Base-by-base conservation (phyloP, 345 rosid genomes). In the Linum lewisii region DNA sequence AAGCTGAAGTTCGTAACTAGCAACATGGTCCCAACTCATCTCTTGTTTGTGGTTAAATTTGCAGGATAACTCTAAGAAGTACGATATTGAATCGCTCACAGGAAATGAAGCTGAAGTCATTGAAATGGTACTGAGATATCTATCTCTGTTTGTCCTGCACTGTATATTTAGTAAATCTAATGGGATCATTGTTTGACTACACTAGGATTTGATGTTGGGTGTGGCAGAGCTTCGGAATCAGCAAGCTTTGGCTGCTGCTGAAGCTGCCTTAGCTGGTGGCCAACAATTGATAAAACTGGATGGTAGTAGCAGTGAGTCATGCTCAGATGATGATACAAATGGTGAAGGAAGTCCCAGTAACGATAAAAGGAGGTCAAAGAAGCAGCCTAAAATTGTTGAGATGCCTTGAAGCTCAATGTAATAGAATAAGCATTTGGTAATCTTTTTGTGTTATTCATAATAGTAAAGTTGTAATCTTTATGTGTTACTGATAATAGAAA, bases 161-260 rank as follows among this genome's bases (percentile, higher is more conserved):
- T 5, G 10, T 11, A 34, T 5, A 6, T 38, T 37, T 4, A 24
- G 21, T 14, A 2, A 5, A 52, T 3, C 51, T 42, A 21, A 54
- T 20, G 25, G 21, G 21, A 20, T 22, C 25, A 20, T 54, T 5
- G 24, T 54, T 8, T 54, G 6, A 1, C 9, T 21, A 9, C 21
- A 9, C 45, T 38, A 86, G 94, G 87, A 93, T 69, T 75, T 93
- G 78, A 87, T 82, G 97, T 75, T 89, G 3, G 95, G 97, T 26
- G 65, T 93, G 0, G 88, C 95, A 63, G 99, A 89, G 84, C 99
- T 93, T 69, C 82, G 86, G 59, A 89, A 95, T 4, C 81, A 87
- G 5, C 91, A 86, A 75, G 95, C 95, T 34, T 73, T 89, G 14
- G 77, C 63, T 26, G 99, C 91, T 9, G 97, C 91, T 66, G 96